A percentile compares a stretch with the other conserved stretches of the same genome.
Conservation (phyloP, 345 rosid species). For the Diplotaxis tenuifolia region DNA sequence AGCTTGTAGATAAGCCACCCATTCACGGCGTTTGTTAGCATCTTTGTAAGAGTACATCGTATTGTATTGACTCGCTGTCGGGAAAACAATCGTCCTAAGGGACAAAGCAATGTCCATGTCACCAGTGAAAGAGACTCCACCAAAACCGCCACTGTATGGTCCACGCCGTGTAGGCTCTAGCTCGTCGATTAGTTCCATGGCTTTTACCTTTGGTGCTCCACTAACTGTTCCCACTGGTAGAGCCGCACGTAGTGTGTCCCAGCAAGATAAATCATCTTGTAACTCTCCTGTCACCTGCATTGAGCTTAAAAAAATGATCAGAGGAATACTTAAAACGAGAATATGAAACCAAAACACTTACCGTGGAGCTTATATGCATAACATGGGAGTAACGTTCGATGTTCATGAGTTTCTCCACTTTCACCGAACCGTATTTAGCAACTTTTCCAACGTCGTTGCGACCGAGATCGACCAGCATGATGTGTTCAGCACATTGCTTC, state of each 20-base stretch:
- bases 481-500: conserved; percentile 88
- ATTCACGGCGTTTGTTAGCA: conserved; percentile 50
- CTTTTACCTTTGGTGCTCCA: conserved; percentile 92
- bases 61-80: conserved; percentile 54
- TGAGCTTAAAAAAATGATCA: not conserved
- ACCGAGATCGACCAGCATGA: conserved; percentile 88
- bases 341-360: conserved; percentile 29
- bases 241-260: conserved; percentile 83
- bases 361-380: conserved; percentile 98
- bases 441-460: conserved; percentile 95
- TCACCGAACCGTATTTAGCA: conserved; percentile 74
- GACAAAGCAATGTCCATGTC: conserved; percentile 84
- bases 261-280: conserved; percentile 60
- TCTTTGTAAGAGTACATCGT: conserved; percentile 71
- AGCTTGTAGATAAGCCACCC: conserved; percentile 85
- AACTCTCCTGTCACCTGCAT: conserved; percentile 81
- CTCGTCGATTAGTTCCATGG: conserved; percentile 82
- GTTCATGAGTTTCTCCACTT: conserved; percentile 86
- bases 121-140: conserved; percentile 70
- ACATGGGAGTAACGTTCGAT: conserved; percentile 88
- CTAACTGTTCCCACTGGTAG: conserved; percentile 91
- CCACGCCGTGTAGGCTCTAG: conserved; percentile 74
- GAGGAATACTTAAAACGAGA: no score
- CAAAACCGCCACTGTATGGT: conserved; percentile 92
- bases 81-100: conserved; percentile 79